Evolutionary conservation across 805 yeast genomes (phyloP), one percentile per base, ranked within the genome.

Genomic region (Lipomyces mesembrius): DNA sequence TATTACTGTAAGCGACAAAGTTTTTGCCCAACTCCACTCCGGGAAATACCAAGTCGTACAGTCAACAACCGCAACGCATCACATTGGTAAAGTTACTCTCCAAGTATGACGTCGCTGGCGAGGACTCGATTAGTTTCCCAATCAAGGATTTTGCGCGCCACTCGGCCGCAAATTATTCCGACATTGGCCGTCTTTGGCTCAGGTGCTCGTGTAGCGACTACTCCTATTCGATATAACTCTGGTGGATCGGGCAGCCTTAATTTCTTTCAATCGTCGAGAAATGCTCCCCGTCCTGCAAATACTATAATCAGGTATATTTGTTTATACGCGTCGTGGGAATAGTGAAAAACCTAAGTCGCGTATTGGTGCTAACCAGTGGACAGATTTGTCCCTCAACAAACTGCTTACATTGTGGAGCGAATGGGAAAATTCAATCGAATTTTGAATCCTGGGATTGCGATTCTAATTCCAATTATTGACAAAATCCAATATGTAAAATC

Each of bases 371-470:
- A 25, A 29, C 34, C 5, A 12, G 14, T 8, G 17, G 12, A 11
- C 25, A 81, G 90, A 72, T 91, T 91, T 76, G 96, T 91, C 17
- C 97, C 97, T 1, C 96, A 91, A 76, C 96, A 91, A 77, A 88
- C 91, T 25, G 96, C 96, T 2, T 91, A 95, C 92, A 86, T 91
- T 22, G 96, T 91, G 22, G 97, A 91, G 77, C 82, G 97, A 69
- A 91, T 91, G 97, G 97, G 97, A 39, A 89, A 88, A 75, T 91
- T 90, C 80, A 83, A 87, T 71, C 75, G 86, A 61, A 84, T 86
- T 27, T 81, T 91, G 67, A 83, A 86, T 52, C 96, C 96, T 0
- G 97, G 97, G 14, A 79, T 90, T 49, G 92, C 95, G 1, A 76
- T 91, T 35, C 78, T 91, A 72, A 67, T 89, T 9, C 97, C 97